phyloP scores from a whole-genome alignment of 1,284 basidiomycete species.

The Ceraceosorus bombacis region DNA sequence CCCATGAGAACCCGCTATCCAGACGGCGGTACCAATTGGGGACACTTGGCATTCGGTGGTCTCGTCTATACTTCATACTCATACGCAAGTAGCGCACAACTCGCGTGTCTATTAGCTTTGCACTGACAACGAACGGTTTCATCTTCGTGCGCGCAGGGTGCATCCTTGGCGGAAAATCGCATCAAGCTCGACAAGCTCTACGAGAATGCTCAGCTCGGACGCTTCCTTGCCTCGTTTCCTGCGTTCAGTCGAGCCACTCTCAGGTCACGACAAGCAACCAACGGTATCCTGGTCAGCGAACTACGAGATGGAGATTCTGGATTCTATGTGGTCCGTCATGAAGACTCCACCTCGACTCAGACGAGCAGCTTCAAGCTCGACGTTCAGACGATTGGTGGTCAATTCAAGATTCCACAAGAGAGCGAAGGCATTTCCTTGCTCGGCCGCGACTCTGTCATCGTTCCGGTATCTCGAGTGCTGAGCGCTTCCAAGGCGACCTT shows the following conservation, averaged over 20 bases:
- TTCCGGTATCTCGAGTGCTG: neutral
- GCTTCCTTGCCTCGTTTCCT: constrained; percentile 24
- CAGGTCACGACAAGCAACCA: neutral
- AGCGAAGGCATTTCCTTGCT: neutral
- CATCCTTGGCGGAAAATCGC: constrained; percentile 25
- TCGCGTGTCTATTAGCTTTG: no score
- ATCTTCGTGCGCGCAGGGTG: constrained; percentile 10
- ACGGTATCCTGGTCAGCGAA: constrained; percentile 3
- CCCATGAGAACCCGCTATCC: no score
- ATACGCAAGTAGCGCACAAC: constrained; percentile 17
- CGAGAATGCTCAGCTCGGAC: constrained; percentile 28
- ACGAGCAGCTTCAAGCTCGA: constrained; percentile 3
- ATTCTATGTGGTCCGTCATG: constrained; percentile 65
- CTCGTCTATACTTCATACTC: constrained; percentile 49
- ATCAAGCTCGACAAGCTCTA: constrained; percentile 21
- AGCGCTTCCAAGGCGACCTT: constrained; percentile 46
- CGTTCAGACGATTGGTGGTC: constrained; percentile 1
- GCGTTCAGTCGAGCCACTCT: constrained; percentile 18
- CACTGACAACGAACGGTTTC: no score
- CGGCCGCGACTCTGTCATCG: constrained; percentile 6
- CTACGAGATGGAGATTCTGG: constrained; percentile 17
- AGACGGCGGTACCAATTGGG: constrained; percentile 63
- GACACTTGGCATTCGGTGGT: constrained; percentile 17
- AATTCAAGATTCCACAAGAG: neutral
- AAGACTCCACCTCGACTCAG: constrained; percentile 22